Base-by-base conservation (phyloP, 192 early-diverging fungal species). In the Entophlyctis helioformis region DNA sequence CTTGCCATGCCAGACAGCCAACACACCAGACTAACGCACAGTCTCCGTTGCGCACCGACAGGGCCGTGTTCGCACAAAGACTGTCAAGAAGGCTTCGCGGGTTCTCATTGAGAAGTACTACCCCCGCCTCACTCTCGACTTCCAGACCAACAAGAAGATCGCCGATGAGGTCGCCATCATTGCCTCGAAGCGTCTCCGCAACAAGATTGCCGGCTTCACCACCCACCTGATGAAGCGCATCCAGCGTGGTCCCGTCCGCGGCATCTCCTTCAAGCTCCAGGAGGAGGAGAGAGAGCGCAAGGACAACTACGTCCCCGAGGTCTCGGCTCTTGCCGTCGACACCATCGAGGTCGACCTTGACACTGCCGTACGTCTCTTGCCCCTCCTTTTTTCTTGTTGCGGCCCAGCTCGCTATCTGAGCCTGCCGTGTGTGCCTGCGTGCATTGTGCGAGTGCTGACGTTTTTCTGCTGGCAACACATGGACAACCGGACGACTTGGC, bases 51-150 rank as follows among this genome's bases (percentile, higher is more conserved):
- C n/a, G n/a, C n/a, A n/a, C n/a, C n/a, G n/a, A 24, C 40, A 74
- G 89, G 91, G 91, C 84, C 88, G 91, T 71, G 90, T 97, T 64
- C 66, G 95, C 60, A 98, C 95, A 56, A 98, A 98, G 85, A 98
- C 96, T 67, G 91, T 96, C 68, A 98, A 98, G 87, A 96, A 89
- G 85, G 96, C 93, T 61, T 94, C 96, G 63, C 83, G 92, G 64
- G 90, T 96, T 69, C 78, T 98, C 67, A 98, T 98, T 68, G 96
- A 98, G 78, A 98, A 98, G 84, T 98, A 98, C 85, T 98, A 98
- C 76, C 93, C 96, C 48, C 76, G 89, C 61, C 85, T 98, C 52
- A 96, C 93, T 54, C 74, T 91, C 42, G 96, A 98, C 63, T 98
- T 98, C 84, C 91, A 98, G 74, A 92, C 89, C 80, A 98, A 98